These are phyloP conservation scores for Cotoneaster glaucophyllus DNA, from an alignment of 306 rosid genomes.

Conservation along the genomic window DNA sequence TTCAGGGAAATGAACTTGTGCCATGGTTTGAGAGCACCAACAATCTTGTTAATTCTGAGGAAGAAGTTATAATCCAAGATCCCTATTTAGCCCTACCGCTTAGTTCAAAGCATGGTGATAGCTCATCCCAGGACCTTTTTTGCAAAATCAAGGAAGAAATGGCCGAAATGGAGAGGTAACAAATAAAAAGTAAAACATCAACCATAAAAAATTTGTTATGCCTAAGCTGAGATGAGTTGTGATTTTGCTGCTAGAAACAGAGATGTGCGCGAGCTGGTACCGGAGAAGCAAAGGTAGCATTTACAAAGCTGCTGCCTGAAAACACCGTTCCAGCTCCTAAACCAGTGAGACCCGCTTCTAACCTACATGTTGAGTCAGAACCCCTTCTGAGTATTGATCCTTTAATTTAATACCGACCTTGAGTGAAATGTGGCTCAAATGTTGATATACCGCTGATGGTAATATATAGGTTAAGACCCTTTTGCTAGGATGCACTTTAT, in stretches of 20 bases:
- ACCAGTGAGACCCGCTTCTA: background rate
- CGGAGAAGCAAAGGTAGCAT: slow-evolving; percentile 25
- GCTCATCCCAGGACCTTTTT: slow-evolving; percentile 12
- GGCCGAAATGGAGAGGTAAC: slow-evolving; percentile 47
- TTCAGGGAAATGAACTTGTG: slow-evolving; percentile 48
- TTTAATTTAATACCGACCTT: background rate
- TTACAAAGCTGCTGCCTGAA: slow-evolving; percentile 6
- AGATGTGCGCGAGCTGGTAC: slow-evolving; percentile 31
- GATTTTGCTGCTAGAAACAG: slow-evolving; percentile 30
- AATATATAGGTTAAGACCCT: background rate
- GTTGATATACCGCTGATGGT: background rate
- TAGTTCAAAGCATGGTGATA: slow-evolving; percentile 18
- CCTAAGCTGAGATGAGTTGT: slow-evolving; percentile 11
- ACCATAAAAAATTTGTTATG: background rate
- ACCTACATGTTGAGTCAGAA: background rate
- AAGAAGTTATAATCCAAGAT: slow-evolving; percentile 31
- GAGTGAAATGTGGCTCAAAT: background rate
- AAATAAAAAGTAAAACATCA: background rate
- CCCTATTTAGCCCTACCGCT: slow-evolving; percentile 29
- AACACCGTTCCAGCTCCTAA: background rate
- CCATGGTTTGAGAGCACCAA: slow-evolving; percentile 57
- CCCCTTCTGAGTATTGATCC: background rate
- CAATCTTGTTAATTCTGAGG: slow-evolving; percentile 35
- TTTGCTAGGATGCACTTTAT: background rate
- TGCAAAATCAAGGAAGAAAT: slow-evolving; percentile 30